Evolutionary conservation across 352 stramenopile genomes (phyloP), one percentile per base, ranked within the genome.

Genomic region (Globisporangium uncinulatum): DNA sequence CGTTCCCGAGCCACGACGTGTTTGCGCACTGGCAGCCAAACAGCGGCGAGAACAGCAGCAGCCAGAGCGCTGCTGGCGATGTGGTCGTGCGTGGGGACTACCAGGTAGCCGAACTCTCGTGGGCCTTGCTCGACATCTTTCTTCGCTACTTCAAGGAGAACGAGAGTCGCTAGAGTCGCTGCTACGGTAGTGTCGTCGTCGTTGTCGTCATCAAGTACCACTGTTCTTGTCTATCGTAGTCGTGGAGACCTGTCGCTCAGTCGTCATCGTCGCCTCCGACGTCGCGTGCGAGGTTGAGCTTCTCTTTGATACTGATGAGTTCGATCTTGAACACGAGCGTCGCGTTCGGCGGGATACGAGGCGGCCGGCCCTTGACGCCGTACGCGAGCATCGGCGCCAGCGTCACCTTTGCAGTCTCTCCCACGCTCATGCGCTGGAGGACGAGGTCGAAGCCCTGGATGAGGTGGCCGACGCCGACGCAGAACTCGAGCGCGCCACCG

Each of bases 251-350:
- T 11, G 17, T 46, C 42, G 14, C 4, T 37, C 14, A 47, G 13
- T 46, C 54, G 17, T 55, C 24, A 8, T 21, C 56, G 15, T 51
- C 50, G 32, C 48, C 54, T 21, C 56, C 51, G 44, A 62, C 56
- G 29, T 65, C 67, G 7, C 49, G 57, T 15, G 57, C 54, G 34
- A 76, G 63, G 20, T 79, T 63, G 41, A 87, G 59, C 55, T 86
- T 91, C 57, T 89, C 82, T 51, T 89, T 84, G 65, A 92, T 85
- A 42, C 67, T 81, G 55, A 92, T 90, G 19, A 92, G 71, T 56
- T 92, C 79, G 56, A 90, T 87, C 44, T 80, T 83, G 56, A 90
- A 92, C 24, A 90, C 67, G 0, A 92, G 69, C n/a, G 76, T 82
- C 7, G 78, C 67, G 37, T 82, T 90, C 10, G 75, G 73, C 0